phyloP scores from a whole-genome alignment of 2,329 filamentous ascomycete genomes.

The Colletotrichum godetiae region DNA sequence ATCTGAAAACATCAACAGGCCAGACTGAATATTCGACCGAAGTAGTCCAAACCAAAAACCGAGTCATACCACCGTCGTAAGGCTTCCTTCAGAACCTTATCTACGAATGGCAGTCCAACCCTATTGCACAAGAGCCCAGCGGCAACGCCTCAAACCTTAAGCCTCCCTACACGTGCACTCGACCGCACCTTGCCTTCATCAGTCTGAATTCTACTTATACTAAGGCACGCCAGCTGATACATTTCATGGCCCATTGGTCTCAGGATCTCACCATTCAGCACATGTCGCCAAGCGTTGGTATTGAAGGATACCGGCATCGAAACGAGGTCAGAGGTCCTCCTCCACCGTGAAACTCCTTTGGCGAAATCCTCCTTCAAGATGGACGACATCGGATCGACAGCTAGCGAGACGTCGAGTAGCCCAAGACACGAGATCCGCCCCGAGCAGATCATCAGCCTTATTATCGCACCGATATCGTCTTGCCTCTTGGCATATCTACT shows the following conservation, averaged over 20 bases:
- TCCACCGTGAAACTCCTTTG: neutral
- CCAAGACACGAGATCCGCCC: neutral
- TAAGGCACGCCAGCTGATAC: neutral
- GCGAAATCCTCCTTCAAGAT: neutral
- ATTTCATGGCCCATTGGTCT: no score
- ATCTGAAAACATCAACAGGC: neutral
- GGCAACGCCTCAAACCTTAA: neutral
- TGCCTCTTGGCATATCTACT: neutral
- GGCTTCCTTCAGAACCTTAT: neutral
- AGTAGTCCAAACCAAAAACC: neutral
- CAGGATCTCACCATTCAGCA: neutral
- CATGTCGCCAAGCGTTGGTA: neutral
- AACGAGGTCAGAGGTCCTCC: neutral
- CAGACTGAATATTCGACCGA: neutral
- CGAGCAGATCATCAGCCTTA: slow-evolving; percentile 13
- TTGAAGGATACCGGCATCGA: neutral
- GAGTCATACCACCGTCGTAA: neutral
- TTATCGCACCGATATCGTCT: neutral
- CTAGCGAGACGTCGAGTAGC: neutral
- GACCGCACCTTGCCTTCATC: neutral
- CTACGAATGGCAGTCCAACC: neutral
- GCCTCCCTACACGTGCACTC: neutral
- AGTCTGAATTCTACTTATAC: neutral
- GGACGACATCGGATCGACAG: neutral
- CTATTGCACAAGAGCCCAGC: neutral